Base-by-base conservation (phyloP, 2,329 filamentous ascomycete species). In the Penicillium sp. region DNA sequence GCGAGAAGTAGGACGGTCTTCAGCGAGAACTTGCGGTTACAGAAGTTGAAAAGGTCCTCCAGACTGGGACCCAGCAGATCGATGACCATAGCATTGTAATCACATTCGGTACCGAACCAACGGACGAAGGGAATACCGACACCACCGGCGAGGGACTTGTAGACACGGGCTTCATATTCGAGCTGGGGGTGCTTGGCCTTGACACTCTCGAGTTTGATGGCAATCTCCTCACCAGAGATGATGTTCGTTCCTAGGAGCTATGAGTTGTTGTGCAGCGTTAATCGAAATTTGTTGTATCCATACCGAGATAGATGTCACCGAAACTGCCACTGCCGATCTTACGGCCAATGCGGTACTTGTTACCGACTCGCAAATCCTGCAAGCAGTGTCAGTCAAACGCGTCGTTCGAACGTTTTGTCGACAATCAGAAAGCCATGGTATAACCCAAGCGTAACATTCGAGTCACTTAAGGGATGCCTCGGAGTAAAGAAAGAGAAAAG, bases 11-110 rank as follows among this genome's bases (percentile, higher is more conserved):
- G 84, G 28, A 99, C 94, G 1, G 94, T 99, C 88, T 99, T 99
- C 66, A 99, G 81, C 12, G 94, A 97, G 82, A 97, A 99, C 77
- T 97, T 97, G 77, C 94, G 89, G 87, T 97, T 97, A 87, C 94
- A 99, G 78, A 97, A 97, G 85, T 99, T 97, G 90, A 99, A 99
- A 33, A 99, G 84, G 74, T 99, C 94, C 79, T 99, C 94, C 77
- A 99, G 80, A 71, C 89, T 94, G 65, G 94, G 94, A 37, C 94
- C 94, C 56, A 99, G 89, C 26, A 99, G 87, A 72, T 99, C 94
- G 64, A 97, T 86, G 50, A 99, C 94, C 94, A 99, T 97, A 75
- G 94, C 94, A 79, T 99, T 97, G 86, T 99, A 97, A 81, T 97
- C 94, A 78, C 93, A 97, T 80, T 99, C 94, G 58, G 93, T 97